Conservation (phyloP, 768 basidiomycete species). For the Trametes elegans region DNA sequence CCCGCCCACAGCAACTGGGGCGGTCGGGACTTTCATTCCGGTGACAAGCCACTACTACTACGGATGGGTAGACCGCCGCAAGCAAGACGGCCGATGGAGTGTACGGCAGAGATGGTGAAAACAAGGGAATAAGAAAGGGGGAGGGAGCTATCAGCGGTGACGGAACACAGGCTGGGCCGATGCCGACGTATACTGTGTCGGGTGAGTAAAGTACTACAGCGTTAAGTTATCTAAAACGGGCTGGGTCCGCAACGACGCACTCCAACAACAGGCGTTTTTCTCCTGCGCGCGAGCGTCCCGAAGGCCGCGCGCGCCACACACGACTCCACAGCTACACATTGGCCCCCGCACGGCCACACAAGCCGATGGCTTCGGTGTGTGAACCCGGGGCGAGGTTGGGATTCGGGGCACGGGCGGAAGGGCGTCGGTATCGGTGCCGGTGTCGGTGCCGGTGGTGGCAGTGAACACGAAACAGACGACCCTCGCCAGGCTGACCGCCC, state of each 20-base stretch:
- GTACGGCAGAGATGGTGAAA: not conserved
- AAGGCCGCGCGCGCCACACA: not conserved
- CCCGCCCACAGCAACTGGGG: too few species aligned
- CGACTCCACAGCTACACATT: not conserved
- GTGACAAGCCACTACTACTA: too few species aligned
- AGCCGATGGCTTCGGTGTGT: not conserved
- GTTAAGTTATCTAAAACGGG: constrained; percentile 7
- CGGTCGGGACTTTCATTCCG: too few species aligned
- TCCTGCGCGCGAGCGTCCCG: not conserved
- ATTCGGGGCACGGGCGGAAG: not conserved
- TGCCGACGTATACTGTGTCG: too few species aligned
- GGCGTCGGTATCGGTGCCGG: too few species aligned
- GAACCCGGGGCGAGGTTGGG: not conserved
- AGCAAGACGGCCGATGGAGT: not conserved
- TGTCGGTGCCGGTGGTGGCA: too few species aligned
- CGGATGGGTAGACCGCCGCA: not conserved
- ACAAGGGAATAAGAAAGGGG: not conserved
- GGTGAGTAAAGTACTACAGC: constrained; percentile 11
- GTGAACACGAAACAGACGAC: not conserved
- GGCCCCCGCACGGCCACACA: not conserved
- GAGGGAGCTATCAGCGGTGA: not conserved
- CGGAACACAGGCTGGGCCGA: not conserved
- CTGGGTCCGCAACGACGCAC: too few species aligned
- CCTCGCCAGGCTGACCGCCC: not conserved
- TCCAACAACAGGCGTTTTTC: constrained; percentile 2